Percentiles rank a stretch among this genome's conserved stretches.
These are phyloP conservation scores for Vigna unguiculata DNA, from an alignment of 306 rosid species.

Conservation along the genomic window DNA sequence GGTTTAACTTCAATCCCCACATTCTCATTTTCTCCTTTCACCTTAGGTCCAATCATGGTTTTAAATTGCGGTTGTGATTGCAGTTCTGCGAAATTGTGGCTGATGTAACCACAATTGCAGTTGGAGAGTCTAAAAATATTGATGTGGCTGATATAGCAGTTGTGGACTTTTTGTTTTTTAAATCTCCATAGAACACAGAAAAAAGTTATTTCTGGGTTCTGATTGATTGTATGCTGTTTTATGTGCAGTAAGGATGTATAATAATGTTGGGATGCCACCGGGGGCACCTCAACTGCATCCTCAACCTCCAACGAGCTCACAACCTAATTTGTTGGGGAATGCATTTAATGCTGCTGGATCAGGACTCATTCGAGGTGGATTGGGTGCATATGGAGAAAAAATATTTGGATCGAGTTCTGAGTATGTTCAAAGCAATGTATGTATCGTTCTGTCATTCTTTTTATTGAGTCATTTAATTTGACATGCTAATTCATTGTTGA, in stretches of 20 bases:
- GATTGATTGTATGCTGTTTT: background rate
- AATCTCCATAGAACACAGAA: background rate
- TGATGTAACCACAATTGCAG: background rate
- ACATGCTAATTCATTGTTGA: slow-evolving; percentile 46
- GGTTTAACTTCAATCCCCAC: background rate
- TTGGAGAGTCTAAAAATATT: background rate
- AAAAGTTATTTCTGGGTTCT: slow-evolving; percentile 36
- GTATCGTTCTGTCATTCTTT: slow-evolving; percentile 34
- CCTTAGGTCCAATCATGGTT: background rate
- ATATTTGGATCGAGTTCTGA: slow-evolving; percentile 96
- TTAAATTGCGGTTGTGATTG: background rate
- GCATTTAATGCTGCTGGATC: slow-evolving; percentile 93
- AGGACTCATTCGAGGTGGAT: slow-evolving; percentile 92
- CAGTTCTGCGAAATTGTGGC: background rate
- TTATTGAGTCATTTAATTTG: background rate
- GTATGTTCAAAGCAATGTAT: slow-evolving; percentile 98
- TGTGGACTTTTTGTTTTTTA: background rate
- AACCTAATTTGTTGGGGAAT: slow-evolving; percentile 74
- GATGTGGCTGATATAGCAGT: no score
- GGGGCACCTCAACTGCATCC: slow-evolving; percentile 56
- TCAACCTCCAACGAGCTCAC: slow-evolving; percentile 55
- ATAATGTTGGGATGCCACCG: slow-evolving; percentile 66
- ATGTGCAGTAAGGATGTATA: slow-evolving; percentile 66
- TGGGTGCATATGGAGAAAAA: slow-evolving; percentile 96
- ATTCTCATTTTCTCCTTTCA: background rate